Conservation (phyloP, 768 basidiomycete genomes). For the Boletus insuetus region DNA sequence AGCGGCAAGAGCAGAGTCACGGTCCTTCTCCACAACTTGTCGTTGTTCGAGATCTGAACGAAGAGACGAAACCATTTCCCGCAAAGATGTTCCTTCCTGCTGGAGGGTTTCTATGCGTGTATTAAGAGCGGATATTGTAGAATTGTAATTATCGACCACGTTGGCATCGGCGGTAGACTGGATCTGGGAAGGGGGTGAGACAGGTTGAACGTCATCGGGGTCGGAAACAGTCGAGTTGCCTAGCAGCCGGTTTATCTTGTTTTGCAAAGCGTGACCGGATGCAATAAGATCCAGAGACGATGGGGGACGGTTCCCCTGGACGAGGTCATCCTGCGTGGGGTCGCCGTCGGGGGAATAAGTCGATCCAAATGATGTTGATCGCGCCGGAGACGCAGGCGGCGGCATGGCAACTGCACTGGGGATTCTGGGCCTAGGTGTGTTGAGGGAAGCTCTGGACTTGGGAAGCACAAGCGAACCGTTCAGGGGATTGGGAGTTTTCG, state of each 20-base stretch:
- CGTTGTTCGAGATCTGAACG: slow-evolving; percentile 22
- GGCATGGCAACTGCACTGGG: slow-evolving; percentile 81
- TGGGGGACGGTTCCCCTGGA: slow-evolving; percentile 12
- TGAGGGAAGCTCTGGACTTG: slow-evolving; percentile 35
- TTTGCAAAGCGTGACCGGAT: slow-evolving; percentile 44
- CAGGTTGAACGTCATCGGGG: slow-evolving; percentile 9
- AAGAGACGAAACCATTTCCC: slow-evolving; percentile 29
- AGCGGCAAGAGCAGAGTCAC: slow-evolving; percentile 39
- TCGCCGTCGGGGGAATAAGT: slow-evolving; percentile 40
- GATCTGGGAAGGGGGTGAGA: slow-evolving; percentile 32
- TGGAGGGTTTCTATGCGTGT: slow-evolving; percentile 58
- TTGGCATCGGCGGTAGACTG: slow-evolving; percentile 37
- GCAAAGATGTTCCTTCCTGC: slow-evolving; percentile 66
- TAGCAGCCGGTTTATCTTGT: slow-evolving; percentile 46
- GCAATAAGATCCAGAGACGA: slow-evolving; percentile 37
- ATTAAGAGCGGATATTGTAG: slow-evolving; percentile 20
- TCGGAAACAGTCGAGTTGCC: slow-evolving; percentile 25
- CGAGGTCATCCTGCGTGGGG: slow-evolving; percentile 9
- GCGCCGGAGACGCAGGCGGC: slow-evolving; percentile 65
- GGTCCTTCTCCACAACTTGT: slow-evolving; percentile 40
- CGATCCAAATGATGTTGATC: slow-evolving; percentile 31
- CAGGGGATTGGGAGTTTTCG: slow-evolving; percentile 16
- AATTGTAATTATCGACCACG: slow-evolving; percentile 12
- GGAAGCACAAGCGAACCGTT: slow-evolving; percentile 13
- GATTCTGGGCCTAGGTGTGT: slow-evolving; percentile 61